Base-by-base conservation (phyloP, 2,329 filamentous ascomycete genomes). In the Trichophyton equinum region DNA sequence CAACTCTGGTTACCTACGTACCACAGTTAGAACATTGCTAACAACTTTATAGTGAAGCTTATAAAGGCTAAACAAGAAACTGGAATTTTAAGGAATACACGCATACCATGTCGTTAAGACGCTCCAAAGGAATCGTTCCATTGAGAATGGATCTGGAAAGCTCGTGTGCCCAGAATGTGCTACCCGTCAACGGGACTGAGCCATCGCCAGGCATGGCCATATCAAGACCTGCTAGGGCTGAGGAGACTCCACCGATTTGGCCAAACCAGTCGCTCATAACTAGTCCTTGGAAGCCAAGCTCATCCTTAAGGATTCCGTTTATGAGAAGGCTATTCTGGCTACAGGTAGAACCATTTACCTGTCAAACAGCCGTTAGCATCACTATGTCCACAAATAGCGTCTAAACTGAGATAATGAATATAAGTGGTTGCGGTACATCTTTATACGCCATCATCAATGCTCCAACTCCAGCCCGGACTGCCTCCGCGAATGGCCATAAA, bases 231-330 rank as follows among this genome's bases (percentile, higher is more conserved):
- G 81, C 78, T 49, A 86, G 72, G 0, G 83, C 82, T 30, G 82
- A 83, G 1, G 76, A 78, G 0, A 86, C 79, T 1, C 82, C 82
- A 0, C 79, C 79, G 60, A 83, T 77, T 61, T 87, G 84, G 0
- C 82, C 82, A 27, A 81, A 72, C 85, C 86, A 89, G 70, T 90
- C 87, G 0, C 82, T 85, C 76, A 88, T 83, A 25, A 88, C 82
- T 65, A 75, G 85, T 68, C 87, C 87, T 65, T 88, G 85, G 65
- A 89, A 89, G 0, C 85, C 85, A 57, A 89, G 77, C 72, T 90
- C 87, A 53, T 86, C 85, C 67, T 90, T 90, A 7, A 89, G 75
- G 2, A 90, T 76, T 0, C 82, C 84, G 64, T 89, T 89, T 59
- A 87, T 77, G 13, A 85, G 73, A 68, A 85, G 85, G 63, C 82